Evolutionary conservation across 1,284 basidiomycete species (phyloP).

Genomic region (Apiotrichum siamense): DNA sequence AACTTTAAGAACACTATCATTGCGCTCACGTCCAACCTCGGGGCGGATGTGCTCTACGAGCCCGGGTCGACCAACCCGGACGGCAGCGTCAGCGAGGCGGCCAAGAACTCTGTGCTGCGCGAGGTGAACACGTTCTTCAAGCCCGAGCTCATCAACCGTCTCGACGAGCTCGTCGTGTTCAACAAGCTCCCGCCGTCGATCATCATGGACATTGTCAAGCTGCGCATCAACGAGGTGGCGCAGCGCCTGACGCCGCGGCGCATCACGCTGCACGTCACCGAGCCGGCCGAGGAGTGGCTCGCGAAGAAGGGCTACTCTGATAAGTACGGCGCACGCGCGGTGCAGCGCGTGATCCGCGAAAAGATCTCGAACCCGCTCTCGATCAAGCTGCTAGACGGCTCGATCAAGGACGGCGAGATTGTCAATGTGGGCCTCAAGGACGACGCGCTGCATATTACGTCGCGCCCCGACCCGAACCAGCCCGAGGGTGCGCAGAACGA

Average conservation of each 20-base stretch:
- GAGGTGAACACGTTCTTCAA: conserved; percentile 74
- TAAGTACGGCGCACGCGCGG: conserved; percentile 75
- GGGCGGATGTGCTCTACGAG: conserved; percentile 66
- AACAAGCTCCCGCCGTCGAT: conserved; percentile 72
- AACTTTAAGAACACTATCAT: conserved; percentile 71
- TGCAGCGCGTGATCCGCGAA: conserved; percentile 69
- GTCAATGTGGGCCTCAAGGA: conserved; percentile 55
- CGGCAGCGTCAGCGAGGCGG: conserved; percentile 61
- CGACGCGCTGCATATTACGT: conserved; percentile 35
- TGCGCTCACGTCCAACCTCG: conserved; percentile 90
- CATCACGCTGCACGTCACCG: conserved; percentile 67
- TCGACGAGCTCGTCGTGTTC: conserved; percentile 82
- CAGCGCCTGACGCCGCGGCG: conserved; percentile 58
- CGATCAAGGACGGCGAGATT: conserved; percentile 65
- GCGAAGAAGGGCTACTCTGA: conserved; percentile 76
- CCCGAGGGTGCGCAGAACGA: neutral
- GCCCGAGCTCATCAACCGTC: conserved; percentile 82
- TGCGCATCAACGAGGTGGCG: conserved; percentile 71
- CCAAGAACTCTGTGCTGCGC: conserved; percentile 65
- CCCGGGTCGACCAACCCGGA: conserved; percentile 58
- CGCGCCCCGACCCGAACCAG: conserved; percentile 14
- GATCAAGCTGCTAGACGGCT: conserved; percentile 65
- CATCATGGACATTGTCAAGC: conserved; percentile 68
- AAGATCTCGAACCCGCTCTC: conserved; percentile 73
- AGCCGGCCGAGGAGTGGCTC: conserved; percentile 64